These are phyloP conservation scores for Colletotrichum viniferum DNA, from an alignment of 2,329 filamentous ascomycete species.

Conservation along the genomic window DNA sequence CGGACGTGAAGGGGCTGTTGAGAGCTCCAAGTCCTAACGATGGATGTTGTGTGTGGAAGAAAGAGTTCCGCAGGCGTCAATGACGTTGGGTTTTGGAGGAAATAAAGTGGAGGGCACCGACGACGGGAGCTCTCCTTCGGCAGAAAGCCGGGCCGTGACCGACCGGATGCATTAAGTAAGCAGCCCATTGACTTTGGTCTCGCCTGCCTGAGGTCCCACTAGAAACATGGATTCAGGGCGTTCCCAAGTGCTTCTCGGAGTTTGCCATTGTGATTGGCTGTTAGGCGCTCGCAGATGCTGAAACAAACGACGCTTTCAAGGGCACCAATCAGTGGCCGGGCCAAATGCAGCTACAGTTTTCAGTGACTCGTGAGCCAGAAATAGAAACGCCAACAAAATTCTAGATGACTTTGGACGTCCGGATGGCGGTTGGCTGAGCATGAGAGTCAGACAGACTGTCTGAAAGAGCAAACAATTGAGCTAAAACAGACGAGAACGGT, in stretches of 20 bases:
- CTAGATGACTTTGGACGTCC: neutral
- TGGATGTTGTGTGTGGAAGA: neutral
- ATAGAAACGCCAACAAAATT: conserved; percentile 12
- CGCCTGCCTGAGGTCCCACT: neutral
- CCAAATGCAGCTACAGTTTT: conserved; percentile 1
- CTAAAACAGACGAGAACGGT: neutral
- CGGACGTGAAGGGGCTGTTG: neutral
- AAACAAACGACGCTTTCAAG: conserved; percentile 34
- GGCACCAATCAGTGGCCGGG: conserved; percentile 13
- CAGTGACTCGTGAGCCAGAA: conserved; percentile 4
- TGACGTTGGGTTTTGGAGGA: conserved; percentile 11
- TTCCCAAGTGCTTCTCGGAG: neutral
- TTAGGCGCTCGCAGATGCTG: conserved; percentile 37
- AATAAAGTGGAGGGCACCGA: neutral
- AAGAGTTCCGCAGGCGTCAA: neutral
- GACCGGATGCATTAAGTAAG: neutral
- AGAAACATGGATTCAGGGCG: neutral
- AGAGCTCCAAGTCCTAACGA: neutral
- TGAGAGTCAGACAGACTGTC: neutral
- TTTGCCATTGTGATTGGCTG: conserved; percentile 29
- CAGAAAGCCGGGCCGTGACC: neutral
- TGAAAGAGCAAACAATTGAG: neutral
- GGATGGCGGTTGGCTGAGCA: neutral
- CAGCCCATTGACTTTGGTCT: neutral
- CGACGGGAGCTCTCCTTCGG: neutral